Base-by-base conservation (phyloP, 257 asterid species). In the Solanum appendiculatum region DNA sequence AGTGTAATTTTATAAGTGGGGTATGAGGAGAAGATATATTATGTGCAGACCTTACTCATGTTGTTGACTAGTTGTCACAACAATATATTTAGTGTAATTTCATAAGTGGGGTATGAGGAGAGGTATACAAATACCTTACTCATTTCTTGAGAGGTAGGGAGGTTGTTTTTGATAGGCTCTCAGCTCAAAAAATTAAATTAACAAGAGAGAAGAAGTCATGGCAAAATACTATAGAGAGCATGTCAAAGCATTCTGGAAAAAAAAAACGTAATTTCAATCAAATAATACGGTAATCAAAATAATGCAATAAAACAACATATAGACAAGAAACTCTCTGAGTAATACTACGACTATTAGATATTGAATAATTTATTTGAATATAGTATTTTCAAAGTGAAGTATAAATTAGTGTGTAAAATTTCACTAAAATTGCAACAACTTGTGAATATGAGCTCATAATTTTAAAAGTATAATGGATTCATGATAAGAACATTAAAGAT, bases 1-100 rank as follows among this genome's bases (percentile, higher is more conserved):
- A 63, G 4, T 5, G 34, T 64, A 64, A 64, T n/a, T 27, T 25
- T 1, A 25, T 12, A 12, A 11, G 18, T 2, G 3, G 4, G 2
- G 1, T 60, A 4, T 20, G 11, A 5, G 21, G 2, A 6, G 25
- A 56, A 1, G 4, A 1, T 16, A 7, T 0, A 48, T 1, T 51
- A 18, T 56, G 20, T 1, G 8, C 5, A 23, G 3, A 63, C 1
- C 4, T 63, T 63, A 48, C 6, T 2, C 20, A 1, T 48, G 14
- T 14, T 39, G 8, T 39, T 33, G 3, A 33, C 34, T 33, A 33
- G 34, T 33, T 33, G 34, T 3, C 34, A 33, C 34, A 33, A 33
- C 34, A 33, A 33, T 33, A 36, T 36, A 36, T 36, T 36, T 3
- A 44, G 54, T 44, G 54, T 44, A 44, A 44, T 10, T 14, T 12